Evolutionary conservation across 257 asterid genomes (phyloP).

Genomic region (Solanum pinnatisectum): DNA sequence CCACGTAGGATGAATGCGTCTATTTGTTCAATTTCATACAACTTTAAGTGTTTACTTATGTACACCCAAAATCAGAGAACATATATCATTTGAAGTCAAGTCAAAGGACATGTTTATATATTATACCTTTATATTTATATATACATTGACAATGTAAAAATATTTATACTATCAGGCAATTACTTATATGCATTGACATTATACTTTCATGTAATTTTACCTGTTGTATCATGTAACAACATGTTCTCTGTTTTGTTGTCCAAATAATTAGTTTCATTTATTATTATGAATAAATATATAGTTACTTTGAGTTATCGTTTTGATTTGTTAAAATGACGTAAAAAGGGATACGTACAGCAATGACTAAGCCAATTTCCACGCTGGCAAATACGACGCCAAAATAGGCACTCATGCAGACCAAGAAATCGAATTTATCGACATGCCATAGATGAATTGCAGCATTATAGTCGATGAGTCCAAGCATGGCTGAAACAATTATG

Average conservation of each 20-base stretch:
- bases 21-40: too few relatives aligned
- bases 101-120: too few relatives aligned
- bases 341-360: slow-evolving; percentile 40
- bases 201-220: not conserved
- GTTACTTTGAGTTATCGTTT: not conserved
- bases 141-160: too few relatives aligned
- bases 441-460: slow-evolving; percentile 87
- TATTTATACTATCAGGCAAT: too few relatives aligned
- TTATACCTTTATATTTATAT: too few relatives aligned
- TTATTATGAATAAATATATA: not conserved
- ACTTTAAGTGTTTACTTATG: too few relatives aligned
- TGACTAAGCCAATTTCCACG: slow-evolving; percentile 64
- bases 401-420: slow-evolving; percentile 75
- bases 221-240: not conserved
- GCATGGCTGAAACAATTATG: slow-evolving; percentile 86
- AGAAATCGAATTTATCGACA: slow-evolving; percentile 80
- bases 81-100: too few relatives aligned
- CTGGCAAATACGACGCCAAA: slow-evolving; percentile 76
- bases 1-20: too few relatives aligned
- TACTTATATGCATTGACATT: not conserved
- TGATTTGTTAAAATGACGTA: not conserved
- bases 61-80: too few relatives aligned
- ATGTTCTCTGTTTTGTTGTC: not conserved
- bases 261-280: not conserved
- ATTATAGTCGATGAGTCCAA: slow-evolving; percentile 83